These are phyloP conservation scores for Aquilaria agallochum DNA, from an alignment of 441 rosid genomes.

Conservation along the genomic window DNA sequence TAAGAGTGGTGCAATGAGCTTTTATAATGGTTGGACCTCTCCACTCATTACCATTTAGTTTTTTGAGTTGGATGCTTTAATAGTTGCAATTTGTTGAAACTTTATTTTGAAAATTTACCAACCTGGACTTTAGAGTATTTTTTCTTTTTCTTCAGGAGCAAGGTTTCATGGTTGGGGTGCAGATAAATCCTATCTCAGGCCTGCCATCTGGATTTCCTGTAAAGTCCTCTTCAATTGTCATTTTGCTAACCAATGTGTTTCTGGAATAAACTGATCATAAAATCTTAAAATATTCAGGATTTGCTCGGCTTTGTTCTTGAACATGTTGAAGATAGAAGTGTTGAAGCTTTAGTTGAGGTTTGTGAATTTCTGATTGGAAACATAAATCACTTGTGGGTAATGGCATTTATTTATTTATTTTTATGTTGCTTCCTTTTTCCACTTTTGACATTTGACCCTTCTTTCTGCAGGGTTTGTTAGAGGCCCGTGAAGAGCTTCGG, in stretches of 20 bases:
- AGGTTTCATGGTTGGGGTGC: slow-evolving; percentile 99
- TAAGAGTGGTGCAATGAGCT: too few species aligned
- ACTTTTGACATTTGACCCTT: too few species aligned
- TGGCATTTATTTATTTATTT: neutral
- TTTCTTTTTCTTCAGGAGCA: slow-evolving; percentile 64
- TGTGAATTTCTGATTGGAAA: slow-evolving; percentile 9
- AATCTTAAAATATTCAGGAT: slow-evolving; percentile 41
- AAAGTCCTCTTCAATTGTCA: slow-evolving; percentile 26
- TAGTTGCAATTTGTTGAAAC: too few species aligned
- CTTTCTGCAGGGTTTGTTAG: slow-evolving; percentile 65
- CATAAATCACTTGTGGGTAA: neutral
- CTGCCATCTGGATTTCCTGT: slow-evolving; percentile 94
- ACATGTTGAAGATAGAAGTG: slow-evolving; percentile 88
- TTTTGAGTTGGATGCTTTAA: too few species aligned
- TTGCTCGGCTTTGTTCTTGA: slow-evolving; percentile 78
- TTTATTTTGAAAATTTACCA: too few species aligned
- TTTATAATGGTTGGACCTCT: too few species aligned
- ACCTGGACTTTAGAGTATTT: slow-evolving; percentile 7
- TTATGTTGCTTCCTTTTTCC: too few species aligned
- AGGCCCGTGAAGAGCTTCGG: slow-evolving; percentile 89
- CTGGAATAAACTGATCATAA: slow-evolving; percentile 8
- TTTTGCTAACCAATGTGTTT: slow-evolving; percentile 12
- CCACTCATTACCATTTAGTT: too few species aligned
- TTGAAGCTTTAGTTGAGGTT: slow-evolving; percentile 94
- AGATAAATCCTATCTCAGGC: slow-evolving; percentile 84